phyloP scores from a whole-genome alignment of 768 basidiomycete genomes.

The Clathrus columnatus region DNA sequence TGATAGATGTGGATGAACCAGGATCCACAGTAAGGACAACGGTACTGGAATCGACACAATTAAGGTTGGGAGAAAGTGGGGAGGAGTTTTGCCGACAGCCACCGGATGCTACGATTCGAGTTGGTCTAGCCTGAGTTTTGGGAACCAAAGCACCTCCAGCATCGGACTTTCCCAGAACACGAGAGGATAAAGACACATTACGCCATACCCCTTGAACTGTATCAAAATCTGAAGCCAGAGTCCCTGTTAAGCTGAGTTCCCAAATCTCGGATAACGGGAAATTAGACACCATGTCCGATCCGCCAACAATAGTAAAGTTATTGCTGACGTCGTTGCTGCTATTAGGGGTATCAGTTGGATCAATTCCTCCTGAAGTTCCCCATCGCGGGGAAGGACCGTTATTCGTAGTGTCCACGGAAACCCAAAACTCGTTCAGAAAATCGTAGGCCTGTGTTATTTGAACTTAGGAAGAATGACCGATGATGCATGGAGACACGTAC shows the following conservation, averaged over 20 bases:
- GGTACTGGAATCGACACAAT: slow-evolving; percentile 53
- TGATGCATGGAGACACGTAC: slow-evolving; percentile 27
- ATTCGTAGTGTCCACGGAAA: slow-evolving; percentile 37
- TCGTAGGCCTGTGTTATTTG: slow-evolving; percentile 53
- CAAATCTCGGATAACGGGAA: slow-evolving; percentile 59
- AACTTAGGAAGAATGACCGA: neutral
- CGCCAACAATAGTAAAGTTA: slow-evolving; percentile 69
- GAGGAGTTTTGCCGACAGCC: slow-evolving; percentile 51
- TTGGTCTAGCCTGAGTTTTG: slow-evolving; percentile 12
- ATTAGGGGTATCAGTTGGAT: slow-evolving; percentile 36
- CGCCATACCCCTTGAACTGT: slow-evolving; percentile 54
- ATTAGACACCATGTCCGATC: slow-evolving; percentile 38
- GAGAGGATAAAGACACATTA: slow-evolving; percentile 29
- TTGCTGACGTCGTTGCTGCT: slow-evolving; percentile 46
- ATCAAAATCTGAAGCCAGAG: slow-evolving; percentile 60
- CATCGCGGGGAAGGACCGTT: slow-evolving; percentile 55
- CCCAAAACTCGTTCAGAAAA: slow-evolving; percentile 71
- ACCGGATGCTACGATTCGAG: slow-evolving; percentile 40
- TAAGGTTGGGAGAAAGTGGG: slow-evolving; percentile 23
- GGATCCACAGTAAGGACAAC: slow-evolving; percentile 44
- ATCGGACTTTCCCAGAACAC: slow-evolving; percentile 35
- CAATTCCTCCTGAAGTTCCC: slow-evolving; percentile 70
- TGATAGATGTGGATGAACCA: slow-evolving; percentile 29
- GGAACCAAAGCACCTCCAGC: slow-evolving; percentile 47
- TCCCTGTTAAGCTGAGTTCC: slow-evolving; percentile 60